phyloP scores from a whole-genome alignment of 495 filamentous ascomycete genomes.

The Neurospora sp. region DNA sequence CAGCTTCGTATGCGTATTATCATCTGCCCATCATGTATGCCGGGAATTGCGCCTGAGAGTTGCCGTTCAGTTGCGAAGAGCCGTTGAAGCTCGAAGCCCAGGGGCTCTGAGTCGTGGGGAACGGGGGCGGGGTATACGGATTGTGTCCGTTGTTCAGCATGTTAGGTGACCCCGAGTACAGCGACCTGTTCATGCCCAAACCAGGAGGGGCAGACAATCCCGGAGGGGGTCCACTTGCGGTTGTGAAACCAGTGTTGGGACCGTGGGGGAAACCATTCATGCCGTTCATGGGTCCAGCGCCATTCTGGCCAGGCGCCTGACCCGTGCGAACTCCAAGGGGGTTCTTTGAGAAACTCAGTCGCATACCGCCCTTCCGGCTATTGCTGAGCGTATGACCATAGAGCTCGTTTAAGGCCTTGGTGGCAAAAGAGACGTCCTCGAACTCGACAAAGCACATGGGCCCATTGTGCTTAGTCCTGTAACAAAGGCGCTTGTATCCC shows the following conservation, averaged over 20 bases:
- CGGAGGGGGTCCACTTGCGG: conserved; percentile 65
- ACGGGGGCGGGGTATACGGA: conserved; percentile 11
- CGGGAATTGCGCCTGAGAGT: conserved; percentile 11
- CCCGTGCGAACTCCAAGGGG: conserved; percentile 84
- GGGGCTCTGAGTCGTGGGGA: conserved; percentile 11
- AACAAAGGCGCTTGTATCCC: conserved; percentile 92
- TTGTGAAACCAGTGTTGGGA: conserved; percentile 50
- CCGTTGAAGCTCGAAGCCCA: conserved; percentile 17
- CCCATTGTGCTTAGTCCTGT: conserved; percentile 95
- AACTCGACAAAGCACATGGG: conserved; percentile 99
- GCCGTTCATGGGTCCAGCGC: conserved; percentile 38
- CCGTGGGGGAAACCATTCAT: conserved; percentile 30
- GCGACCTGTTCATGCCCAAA: conserved; percentile 35
- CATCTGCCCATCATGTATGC: conserved; percentile 24
- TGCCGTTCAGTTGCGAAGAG: conserved; percentile 10
- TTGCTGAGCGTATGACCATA: conserved; percentile 86
- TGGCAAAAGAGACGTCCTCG: conserved; percentile 88
- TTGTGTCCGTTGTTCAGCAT: conserved; percentile 6
- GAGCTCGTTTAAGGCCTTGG: conserved; percentile 82
- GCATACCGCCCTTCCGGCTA: conserved; percentile 90
- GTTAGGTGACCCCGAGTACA: conserved; percentile 14
- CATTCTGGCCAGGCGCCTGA: conserved; percentile 36
- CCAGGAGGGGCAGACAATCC: conserved; percentile 63
- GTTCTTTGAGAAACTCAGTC: conserved; percentile 98
- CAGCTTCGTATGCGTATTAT: not conserved